A percentile compares a stretch with the other conserved stretches of the same genome.
phyloP scores from a whole-genome alignment of 1,284 basidiomycete genomes.

The Pholiota adiposa region DNA sequence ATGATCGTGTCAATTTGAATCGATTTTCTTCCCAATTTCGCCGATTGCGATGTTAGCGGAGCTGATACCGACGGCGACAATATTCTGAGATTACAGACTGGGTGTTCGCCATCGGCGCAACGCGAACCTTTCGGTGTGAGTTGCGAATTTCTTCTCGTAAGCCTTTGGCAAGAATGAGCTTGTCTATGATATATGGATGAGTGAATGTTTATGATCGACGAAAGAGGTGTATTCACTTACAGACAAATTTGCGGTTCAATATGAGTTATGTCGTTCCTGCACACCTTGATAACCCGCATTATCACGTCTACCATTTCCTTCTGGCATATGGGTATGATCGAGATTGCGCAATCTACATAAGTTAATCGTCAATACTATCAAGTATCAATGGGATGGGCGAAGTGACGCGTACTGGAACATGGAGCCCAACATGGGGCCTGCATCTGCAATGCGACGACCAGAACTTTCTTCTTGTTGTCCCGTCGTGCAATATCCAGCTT shows the following conservation, averaged over 20 bases:
- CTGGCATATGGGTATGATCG: slow-evolving; percentile 5
- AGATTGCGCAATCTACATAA: slow-evolving; percentile 10
- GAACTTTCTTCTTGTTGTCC: slow-evolving; percentile 47
- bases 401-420: slow-evolving; percentile 41
- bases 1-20: slow-evolving; percentile 22
- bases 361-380: too few relatives aligned
- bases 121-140: slow-evolving; percentile 37
- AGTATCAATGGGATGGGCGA: too few relatives aligned
- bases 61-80: slow-evolving; percentile 37
- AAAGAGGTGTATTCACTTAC: slow-evolving; percentile 25
- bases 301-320: slow-evolving; percentile 26
- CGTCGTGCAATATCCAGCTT: slow-evolving; percentile 43
- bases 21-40: slow-evolving; percentile 28
- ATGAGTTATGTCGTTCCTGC: slow-evolving; percentile 31
- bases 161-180: slow-evolving; percentile 39
- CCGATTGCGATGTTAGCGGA: slow-evolving; percentile 27
- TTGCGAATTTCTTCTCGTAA: slow-evolving; percentile 42
- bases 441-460: slow-evolving; percentile 46
- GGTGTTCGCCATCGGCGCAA: slow-evolving; percentile 38
- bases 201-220: neutral
- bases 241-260: slow-evolving; percentile 33
- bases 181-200: slow-evolving; percentile 26
- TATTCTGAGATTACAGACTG: slow-evolving; percentile 37
- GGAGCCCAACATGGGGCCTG: slow-evolving; percentile 46
- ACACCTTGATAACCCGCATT: slow-evolving; percentile 29